These are phyloP conservation scores for Cotoneaster glaucophyllus DNA, from an alignment of 306 rosid species.

Conservation along the genomic window DNA sequence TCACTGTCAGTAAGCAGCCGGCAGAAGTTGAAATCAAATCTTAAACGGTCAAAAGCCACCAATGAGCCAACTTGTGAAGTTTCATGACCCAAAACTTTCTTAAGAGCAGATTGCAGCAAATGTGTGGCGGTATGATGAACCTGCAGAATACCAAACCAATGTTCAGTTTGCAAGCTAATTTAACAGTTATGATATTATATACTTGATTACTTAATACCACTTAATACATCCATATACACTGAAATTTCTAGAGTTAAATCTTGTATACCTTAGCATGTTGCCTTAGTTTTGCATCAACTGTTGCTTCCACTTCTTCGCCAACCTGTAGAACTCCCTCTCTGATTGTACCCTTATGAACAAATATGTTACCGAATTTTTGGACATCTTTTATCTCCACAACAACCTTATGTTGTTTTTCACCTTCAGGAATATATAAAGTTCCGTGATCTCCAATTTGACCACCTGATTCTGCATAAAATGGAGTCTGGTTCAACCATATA, in stretches of 20 bases:
- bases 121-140: slow-evolving; percentile 98
- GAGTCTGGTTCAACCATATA: slow-evolving; percentile 71
- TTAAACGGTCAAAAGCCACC: slow-evolving; percentile 90
- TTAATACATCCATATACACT: not conserved
- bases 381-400: slow-evolving; percentile 82
- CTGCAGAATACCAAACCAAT: slow-evolving; percentile 34
- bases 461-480: slow-evolving; percentile 97
- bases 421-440: slow-evolving; percentile 51
- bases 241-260: not conserved
- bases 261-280: slow-evolving; percentile 72
- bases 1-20: slow-evolving; percentile 64
- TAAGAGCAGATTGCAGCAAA: slow-evolving; percentile 90
- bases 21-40: slow-evolving; percentile 93
- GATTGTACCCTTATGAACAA: slow-evolving; percentile 83
- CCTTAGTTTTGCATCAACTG: slow-evolving; percentile 76
- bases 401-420: slow-evolving; percentile 52
- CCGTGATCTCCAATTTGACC: slow-evolving; percentile 94
- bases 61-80: slow-evolving; percentile 97
- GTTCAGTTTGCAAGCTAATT: slow-evolving; percentile 16
- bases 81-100: slow-evolving; percentile 71
- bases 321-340: slow-evolving; percentile 80
- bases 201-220: not conserved
- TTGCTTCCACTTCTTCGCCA: slow-evolving; percentile 88
- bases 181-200: not conserved
- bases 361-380: slow-evolving; percentile 77